Evolutionary conservation across 192 early-diverging fungal species (phyloP).

Genomic region (Nowakowskiella sp.): DNA sequence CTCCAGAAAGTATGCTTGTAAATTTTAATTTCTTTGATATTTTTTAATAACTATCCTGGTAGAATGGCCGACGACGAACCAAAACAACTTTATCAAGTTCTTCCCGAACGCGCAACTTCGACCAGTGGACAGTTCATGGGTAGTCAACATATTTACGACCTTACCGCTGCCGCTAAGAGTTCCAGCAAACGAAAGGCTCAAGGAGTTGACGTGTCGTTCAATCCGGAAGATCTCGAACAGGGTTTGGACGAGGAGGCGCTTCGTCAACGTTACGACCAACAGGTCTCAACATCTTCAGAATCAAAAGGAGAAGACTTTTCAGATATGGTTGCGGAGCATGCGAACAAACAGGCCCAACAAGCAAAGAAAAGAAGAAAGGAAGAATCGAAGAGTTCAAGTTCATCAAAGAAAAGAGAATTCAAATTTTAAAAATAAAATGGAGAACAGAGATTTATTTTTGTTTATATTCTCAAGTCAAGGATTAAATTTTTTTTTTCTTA

Average conservation of each 20-base stretch:
- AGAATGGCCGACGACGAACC: slow-evolving; percentile 30
- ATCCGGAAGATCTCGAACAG: slow-evolving; percentile 80
- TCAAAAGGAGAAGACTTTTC: slow-evolving; percentile 66
- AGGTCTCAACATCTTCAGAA: slow-evolving; percentile 33
- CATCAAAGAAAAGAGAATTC: background rate
- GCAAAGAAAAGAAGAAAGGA: slow-evolving; percentile 46
- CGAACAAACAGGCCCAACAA: slow-evolving; percentile 58
- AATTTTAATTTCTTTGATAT: slow-evolving; percentile 6
- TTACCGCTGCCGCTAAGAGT: slow-evolving; percentile 43
- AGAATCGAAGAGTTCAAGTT: slow-evolving; percentile 41
- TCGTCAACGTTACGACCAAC: slow-evolving; percentile 69
- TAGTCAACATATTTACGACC: slow-evolving; percentile 82
- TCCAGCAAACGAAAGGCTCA: slow-evolving; percentile 22
- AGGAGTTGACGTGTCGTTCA: slow-evolving; percentile 75
- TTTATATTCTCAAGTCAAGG: background rate
- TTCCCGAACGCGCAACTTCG: slow-evolving; percentile 60
- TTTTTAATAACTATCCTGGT: background rate
- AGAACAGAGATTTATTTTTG: background rate
- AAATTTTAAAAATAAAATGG: background rate
- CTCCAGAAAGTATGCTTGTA: slow-evolving; percentile 22
- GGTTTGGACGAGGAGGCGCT: slow-evolving; percentile 68
- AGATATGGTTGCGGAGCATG: slow-evolving; percentile 85
- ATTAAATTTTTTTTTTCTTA: too few species aligned
- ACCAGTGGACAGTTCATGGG: slow-evolving; percentile 84
- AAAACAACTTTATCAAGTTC: slow-evolving; percentile 74